Conservation (phyloP, 257 asterid genomes). For the Asclepias syriaca region DNA sequence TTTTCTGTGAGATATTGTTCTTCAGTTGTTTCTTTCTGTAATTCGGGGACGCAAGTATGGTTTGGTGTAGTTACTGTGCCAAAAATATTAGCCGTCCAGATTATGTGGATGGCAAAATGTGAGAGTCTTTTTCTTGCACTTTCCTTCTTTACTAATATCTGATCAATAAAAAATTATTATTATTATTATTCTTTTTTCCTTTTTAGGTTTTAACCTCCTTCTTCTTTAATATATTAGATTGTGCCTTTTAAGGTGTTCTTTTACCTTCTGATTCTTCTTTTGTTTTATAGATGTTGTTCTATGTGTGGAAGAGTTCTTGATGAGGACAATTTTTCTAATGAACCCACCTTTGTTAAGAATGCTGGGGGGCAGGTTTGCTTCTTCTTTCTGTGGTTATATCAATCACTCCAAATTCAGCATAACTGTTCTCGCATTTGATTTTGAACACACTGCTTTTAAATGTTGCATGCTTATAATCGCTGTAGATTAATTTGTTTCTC, state of each 20-base stretch:
- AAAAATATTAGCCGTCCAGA: constrained; percentile 26
- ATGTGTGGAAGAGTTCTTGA: constrained; percentile 62
- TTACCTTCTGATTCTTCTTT: not conserved
- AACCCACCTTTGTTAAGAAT: constrained; percentile 50
- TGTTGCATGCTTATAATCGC: not conserved
- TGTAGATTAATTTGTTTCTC: not conserved
- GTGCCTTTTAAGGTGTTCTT: not conserved
- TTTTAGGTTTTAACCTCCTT: too few relatives aligned
- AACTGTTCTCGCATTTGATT: not conserved
- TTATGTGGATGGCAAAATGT: constrained; percentile 42
- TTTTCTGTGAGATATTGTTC: not conserved
- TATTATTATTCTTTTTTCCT: too few relatives aligned
- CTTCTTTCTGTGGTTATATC: not conserved
- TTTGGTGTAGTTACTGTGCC: constrained; percentile 47
- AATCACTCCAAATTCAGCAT: not conserved
- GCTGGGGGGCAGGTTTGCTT: constrained; percentile 59
- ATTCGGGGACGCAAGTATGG: constrained; percentile 28
- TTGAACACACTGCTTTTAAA: not conserved
- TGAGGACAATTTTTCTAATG: constrained; percentile 49
- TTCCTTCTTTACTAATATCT: too few relatives aligned
- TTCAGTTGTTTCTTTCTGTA: not conserved
- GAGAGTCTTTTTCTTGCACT: constrained; percentile 18
- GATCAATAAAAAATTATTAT: too few relatives aligned
- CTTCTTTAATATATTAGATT: not conserved
- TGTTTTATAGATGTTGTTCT: constrained; percentile 47